Evolutionary conservation across 148 eudicot genomes (phyloP), one percentile per base, ranked within the genome.

Genomic region (Vaccinium vitisidaea): DNA sequence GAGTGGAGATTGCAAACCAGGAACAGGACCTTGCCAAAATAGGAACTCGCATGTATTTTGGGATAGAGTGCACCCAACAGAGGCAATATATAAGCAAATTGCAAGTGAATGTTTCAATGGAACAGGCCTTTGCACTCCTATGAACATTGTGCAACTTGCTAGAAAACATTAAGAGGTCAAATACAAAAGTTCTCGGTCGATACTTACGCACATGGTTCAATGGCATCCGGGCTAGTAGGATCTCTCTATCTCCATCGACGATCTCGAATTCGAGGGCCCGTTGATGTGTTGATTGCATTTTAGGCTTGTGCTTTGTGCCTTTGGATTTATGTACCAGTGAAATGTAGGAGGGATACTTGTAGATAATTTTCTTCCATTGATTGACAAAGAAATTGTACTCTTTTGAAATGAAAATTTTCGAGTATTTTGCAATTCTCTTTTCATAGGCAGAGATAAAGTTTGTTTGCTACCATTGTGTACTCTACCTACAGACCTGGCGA

Each of bases 31-130:
- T 75, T 83, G 85, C 73, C 55, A 83, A 43, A 36, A 46, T 75
- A 83, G 85, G n/a, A 23, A 27, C 2, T 83, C 73, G 0, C 36
- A 73, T 46, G 71, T 74, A 21, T 83, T 83, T 75, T 83, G 85
- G 85, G 85, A 83, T 52, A 54, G 8, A 6, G 80, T 58, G 6
- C 85, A 75, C 58, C 80, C 85, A 58, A 83, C 80, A 19, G 48
- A 83, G 80, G 85, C 85, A 49, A n/a, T 58, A 36, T 25, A 83
- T 16, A 46, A 12, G 70, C 55, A 8, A 15, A 55, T 83, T 23
- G 85, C 85, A 2, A 50, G 65, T 19, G 25, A 83, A 39, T 83
- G 85, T 39, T 83, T 74, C 36, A 54, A 75, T 43, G 85, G 85
- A 43, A 36, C n/a, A 16, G 85, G 80, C 3, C 36, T 83, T 5